Base-by-base conservation (phyloP, 192 early-diverging fungal genomes). In the Backusella circina region DNA sequence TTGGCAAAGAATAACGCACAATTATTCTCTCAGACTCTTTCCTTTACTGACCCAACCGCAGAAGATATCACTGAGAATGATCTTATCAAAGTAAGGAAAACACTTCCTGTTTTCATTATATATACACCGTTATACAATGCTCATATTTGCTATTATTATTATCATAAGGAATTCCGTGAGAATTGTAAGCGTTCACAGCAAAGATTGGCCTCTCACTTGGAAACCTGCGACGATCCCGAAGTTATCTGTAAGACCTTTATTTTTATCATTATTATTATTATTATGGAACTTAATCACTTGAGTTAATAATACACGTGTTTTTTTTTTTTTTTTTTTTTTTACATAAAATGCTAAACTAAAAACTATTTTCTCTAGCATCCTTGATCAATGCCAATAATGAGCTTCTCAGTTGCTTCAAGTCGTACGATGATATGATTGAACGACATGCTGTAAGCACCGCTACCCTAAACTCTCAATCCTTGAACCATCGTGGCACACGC, bases 401-500 rank as follows among this genome's bases (percentile, higher is more conserved):
- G 26, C 65, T 89, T 13, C 70, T 87, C 2, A 86, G 83, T 41
- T 73, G 83, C 12, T 89, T 89, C 70, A 87, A 87, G 32, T 79
- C 86, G 0, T 89, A 89, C 50, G 84, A 87, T 37, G 86, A 89
- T 57, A 87, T 87, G 88, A 74, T 89, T 77, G 88, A 89, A 70
- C 80, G 80, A 41, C 76, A 82, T 33, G 82, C 82, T 16, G n/a
- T 89, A 23, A 78, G 61, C 65, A 65, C 70, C 33, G 86, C 85
- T 9, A 87, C 84, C 6, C 77, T 78, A 41, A 83, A 79, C 18
- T 89, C 88, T 23, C 76, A 76, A 33, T 13, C 66, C 15, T 65
- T 73, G n/a, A 72, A 82, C 21, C 54, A 61, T 61, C 54, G 54
- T 28, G 23, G 23, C 54, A 61, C 54, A 61, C 54, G 54, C 54